phyloP scores from a whole-genome alignment of 108 stramenopile species.

The Asterionellopsis glacialis region DNA sequence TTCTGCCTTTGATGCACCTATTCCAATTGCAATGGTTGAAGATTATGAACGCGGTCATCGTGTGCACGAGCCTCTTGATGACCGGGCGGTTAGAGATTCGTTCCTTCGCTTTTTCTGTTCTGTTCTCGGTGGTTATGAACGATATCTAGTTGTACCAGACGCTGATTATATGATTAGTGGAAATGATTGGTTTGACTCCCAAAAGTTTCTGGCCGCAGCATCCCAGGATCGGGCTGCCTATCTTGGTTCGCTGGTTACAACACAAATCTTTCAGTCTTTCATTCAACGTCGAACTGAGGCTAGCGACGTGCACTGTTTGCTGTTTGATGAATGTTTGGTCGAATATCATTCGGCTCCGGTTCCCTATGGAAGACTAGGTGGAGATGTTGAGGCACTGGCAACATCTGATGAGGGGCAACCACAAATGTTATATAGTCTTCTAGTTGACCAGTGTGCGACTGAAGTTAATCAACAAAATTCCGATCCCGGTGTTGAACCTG shows the following conservation, averaged over 20 bases:
- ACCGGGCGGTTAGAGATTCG: conserved; percentile 76
- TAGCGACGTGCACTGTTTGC: conserved; percentile 77
- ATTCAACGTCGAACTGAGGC: conserved; percentile 84
- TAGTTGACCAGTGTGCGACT: conserved; percentile 76
- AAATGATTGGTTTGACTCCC: conserved; percentile 85
- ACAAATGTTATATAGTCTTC: conserved; percentile 52
- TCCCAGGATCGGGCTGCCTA: conserved; percentile 49
- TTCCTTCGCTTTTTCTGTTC: conserved; percentile 82
- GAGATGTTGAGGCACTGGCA: conserved; percentile 42
- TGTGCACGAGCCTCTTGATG: conserved; percentile 59
- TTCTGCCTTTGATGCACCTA: conserved; percentile 39
- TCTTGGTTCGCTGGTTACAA: conserved; percentile 52
- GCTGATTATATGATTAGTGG: conserved; percentile 77
- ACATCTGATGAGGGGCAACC: conserved; percentile 21
- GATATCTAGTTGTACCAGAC: conserved; percentile 81
- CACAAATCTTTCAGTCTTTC: conserved; percentile 84
- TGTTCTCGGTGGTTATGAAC: conserved; percentile 76
- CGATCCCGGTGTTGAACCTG: too few relatives aligned
- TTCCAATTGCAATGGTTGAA: conserved; percentile 38
- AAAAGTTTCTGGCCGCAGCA: conserved; percentile 63
- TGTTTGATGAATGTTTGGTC: conserved; percentile 81
- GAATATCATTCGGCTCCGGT: conserved; percentile 69
- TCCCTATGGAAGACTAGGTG: conserved; percentile 70
- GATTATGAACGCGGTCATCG: conserved; percentile 20
- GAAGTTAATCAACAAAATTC: conserved; percentile 22